Evolutionary conservation across 2,329 filamentous ascomycete species (phyloP).

Genomic region (Chrysoporthe austroafricana): DNA sequence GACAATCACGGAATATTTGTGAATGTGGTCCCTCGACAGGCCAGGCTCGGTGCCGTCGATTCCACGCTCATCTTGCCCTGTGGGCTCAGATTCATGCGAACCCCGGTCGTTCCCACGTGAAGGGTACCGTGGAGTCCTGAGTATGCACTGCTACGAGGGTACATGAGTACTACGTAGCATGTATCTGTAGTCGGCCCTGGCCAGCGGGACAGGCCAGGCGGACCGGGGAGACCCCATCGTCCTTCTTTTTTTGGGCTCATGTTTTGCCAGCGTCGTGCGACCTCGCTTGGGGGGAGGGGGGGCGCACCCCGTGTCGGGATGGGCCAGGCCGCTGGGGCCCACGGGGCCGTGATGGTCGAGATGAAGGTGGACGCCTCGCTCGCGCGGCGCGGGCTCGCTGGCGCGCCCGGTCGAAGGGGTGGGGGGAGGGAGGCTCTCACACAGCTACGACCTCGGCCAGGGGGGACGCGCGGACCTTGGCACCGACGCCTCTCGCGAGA

Average conservation of each 20-base stretch:
- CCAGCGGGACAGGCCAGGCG: background rate
- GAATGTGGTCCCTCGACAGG: constrained; percentile 8
- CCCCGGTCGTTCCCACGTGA: constrained; percentile 24
- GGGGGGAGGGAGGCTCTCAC: no score
- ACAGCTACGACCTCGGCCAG: no score
- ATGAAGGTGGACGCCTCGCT: background rate
- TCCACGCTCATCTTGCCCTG: constrained; percentile 26
- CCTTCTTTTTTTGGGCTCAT: background rate
- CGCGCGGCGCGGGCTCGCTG: background rate
- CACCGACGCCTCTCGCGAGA: background rate
- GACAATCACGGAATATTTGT: constrained; percentile 11
- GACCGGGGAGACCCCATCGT: background rate
- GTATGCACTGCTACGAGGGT: background rate
- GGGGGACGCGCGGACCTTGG: constrained; percentile 5
- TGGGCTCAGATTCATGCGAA: constrained; percentile 29
- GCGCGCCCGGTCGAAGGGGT: background rate
- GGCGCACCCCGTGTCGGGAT: background rate
- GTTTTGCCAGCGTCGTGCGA: background rate
- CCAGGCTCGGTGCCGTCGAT: constrained; percentile 11
- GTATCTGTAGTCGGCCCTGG: no score
- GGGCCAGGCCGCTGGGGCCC: background rate
- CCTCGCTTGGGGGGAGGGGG: background rate
- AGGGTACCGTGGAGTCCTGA: background rate
- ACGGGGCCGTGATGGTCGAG: background rate
- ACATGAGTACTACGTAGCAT: background rate